phyloP scores from a whole-genome alignment of 208 protist species.

The Trypanosoma caninum region DNA sequence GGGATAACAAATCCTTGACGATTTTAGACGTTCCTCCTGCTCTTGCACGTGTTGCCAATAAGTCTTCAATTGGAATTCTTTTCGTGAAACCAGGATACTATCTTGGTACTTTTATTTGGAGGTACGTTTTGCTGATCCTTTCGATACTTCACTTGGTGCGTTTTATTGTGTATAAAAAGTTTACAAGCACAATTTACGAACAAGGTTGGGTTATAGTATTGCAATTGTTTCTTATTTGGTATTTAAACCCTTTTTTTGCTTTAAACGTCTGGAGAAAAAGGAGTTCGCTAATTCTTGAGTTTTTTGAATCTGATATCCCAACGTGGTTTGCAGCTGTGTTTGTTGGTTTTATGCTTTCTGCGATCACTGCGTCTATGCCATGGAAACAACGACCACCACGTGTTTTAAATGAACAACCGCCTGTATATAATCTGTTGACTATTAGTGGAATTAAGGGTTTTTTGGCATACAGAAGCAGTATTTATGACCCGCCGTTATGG shows the following conservation, averaged over 20 bases:
- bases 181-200: slow-evolving; percentile 70
- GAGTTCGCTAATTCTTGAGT: slow-evolving; percentile 50
- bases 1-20: neutral
- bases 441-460: slow-evolving; percentile 11
- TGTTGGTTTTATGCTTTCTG: slow-evolving; percentile 76
- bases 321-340: slow-evolving; percentile 70
- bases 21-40: slow-evolving; percentile 7
- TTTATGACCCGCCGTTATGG: slow-evolving; percentile 78
- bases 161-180: slow-evolving; percentile 63
- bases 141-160: slow-evolving; percentile 59
- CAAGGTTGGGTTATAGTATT: slow-evolving; percentile 67
- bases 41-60: slow-evolving; percentile 4
- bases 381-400: slow-evolving; percentile 30
- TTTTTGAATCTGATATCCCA: slow-evolving; percentile 74
- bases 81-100: slow-evolving; percentile 62
- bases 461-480: slow-evolving; percentile 33
- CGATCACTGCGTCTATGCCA: slow-evolving; percentile 79
- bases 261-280: slow-evolving; percentile 34
- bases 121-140: slow-evolving; percentile 67
- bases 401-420: neutral
- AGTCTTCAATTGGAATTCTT: slow-evolving; percentile 45
- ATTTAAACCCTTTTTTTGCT: slow-evolving; percentile 67
- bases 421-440: slow-evolving; percentile 6
- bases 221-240: slow-evolving; percentile 68
- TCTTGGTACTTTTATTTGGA: slow-evolving; percentile 47